These are phyloP conservation scores for Cotoneaster glaucophyllus DNA, from an alignment of 306 rosid species.

Conservation along the genomic window DNA sequence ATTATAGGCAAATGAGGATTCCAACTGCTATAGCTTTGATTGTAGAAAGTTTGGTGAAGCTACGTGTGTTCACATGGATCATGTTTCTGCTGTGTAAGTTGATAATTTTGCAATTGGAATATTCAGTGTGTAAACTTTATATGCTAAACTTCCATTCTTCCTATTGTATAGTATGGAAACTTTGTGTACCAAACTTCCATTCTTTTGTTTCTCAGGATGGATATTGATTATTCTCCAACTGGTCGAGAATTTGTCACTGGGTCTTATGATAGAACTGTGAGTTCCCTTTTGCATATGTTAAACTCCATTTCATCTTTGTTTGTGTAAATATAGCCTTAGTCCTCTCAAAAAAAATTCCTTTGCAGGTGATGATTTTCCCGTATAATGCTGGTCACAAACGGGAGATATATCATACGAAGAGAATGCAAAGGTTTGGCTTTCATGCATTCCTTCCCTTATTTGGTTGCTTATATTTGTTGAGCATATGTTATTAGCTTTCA, in stretches of 20 bases:
- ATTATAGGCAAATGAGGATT: conserved; percentile 85
- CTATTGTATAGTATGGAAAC: background rate
- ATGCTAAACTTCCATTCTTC: background rate
- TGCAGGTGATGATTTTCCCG: conserved; percentile 76
- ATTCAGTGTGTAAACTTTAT: background rate
- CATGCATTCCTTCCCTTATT: background rate
- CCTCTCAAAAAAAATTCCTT: background rate
- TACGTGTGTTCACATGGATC: conserved; percentile 85
- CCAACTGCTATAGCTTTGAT: conserved; percentile 79
- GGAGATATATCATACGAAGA: conserved; percentile 85
- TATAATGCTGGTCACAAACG: conserved; percentile 90
- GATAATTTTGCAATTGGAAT: background rate
- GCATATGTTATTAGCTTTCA: background rate
- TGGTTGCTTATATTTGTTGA: background rate
- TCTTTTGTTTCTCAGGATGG: conserved; percentile 47
- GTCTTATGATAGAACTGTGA: conserved; percentile 93
- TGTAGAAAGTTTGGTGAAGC: conserved; percentile 67
- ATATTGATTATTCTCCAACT: conserved; percentile 91
- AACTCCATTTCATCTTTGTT: background rate
- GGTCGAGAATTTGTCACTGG: conserved; percentile 99
- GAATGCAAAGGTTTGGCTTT: conserved; percentile 79
- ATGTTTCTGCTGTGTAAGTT: conserved; percentile 90
- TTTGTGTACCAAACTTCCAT: background rate
- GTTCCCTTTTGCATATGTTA: conserved; percentile 24
- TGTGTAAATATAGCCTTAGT: background rate